A percentile compares a stretch with the other conserved stretches of the same genome.
Conservation (phyloP, 371 early-diverging fungal species). For the Mucor mucedo region DNA sequence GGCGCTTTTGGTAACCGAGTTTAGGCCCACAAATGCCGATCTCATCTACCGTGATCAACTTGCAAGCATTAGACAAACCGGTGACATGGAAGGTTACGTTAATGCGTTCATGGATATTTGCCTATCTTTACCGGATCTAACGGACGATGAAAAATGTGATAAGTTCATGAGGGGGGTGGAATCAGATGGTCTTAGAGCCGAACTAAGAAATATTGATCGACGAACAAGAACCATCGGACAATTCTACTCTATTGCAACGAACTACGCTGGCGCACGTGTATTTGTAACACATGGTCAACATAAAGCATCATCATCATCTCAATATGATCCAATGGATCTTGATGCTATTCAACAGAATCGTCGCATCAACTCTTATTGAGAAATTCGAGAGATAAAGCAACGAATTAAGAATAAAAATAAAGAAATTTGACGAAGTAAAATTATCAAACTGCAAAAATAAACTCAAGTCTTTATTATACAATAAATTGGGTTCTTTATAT, state of each 20-base stretch:
- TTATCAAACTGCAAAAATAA: too few species aligned
- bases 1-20: not conserved
- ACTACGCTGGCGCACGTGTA: too few species aligned
- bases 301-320: not conserved
- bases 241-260: not conserved
- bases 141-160: not conserved
- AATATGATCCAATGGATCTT: not conserved
- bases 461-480: too few species aligned
- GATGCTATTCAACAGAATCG: not conserved
- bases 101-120: not conserved
- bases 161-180: not conserved
- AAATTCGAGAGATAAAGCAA: too few species aligned
- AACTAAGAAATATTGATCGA: not conserved
- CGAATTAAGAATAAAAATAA: too few species aligned
- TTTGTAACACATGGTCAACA: not conserved
- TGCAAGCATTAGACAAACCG: not conserved
- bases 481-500: too few species aligned
- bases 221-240: not conserved
- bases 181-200: not conserved
- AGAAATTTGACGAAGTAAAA: too few species aligned
- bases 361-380: not conserved
- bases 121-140: not conserved
- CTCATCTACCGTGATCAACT: not conserved
- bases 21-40: not conserved
- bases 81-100: not conserved